Conservation (phyloP, 306 rosid species). For the peach (Prunus persica) region Prunus_persica_NCBIv2 NC_034011.1:26708501-26709000, state of each 20-base stretch:
- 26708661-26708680: constrained; percentile 16
- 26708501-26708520: neutral
- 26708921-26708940: constrained; percentile 7
- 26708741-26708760: constrained; percentile 48
- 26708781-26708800: constrained; percentile 38
- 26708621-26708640: neutral
- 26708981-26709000: neutral
- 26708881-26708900: constrained; percentile 40
- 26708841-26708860: constrained; percentile 24
- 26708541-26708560: neutral
- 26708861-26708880: constrained; percentile 39
- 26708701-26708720: neutral
- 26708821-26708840: constrained; percentile 29
- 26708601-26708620: neutral
- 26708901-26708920: constrained; percentile 3
- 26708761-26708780: constrained; percentile 64
- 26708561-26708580: constrained; percentile 5
- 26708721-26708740: constrained; percentile 10
- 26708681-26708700: constrained; percentile 3
- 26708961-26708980: neutral
- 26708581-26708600: neutral
- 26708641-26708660: neutral
- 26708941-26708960: constrained; percentile 1
- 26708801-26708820: constrained; percentile 50
- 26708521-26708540: neutral